Percentiles rank a stretch among this genome's conserved stretches.
phyloP scores from a whole-genome alignment of 805 yeast genomes.

The Nakazawaea molendinolei region DNA sequence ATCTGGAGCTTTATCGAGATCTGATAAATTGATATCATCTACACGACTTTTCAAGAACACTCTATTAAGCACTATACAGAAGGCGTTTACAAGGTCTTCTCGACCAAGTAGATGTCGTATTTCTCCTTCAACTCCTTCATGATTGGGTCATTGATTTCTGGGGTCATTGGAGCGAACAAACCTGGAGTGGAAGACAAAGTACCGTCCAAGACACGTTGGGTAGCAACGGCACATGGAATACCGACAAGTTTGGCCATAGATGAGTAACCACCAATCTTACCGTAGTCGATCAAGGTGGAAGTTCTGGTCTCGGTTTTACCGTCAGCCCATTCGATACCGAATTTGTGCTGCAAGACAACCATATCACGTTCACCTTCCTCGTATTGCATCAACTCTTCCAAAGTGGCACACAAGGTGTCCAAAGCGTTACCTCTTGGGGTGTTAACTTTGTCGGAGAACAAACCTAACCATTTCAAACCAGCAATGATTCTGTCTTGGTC shows the following conservation, averaged over 20 bases:
- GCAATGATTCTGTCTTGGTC: conserved; percentile 82
- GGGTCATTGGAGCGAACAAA: conserved; percentile 85
- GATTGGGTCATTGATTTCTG: conserved; percentile 85
- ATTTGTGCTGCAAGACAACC: conserved; percentile 94
- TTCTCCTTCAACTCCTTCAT: conserved; percentile 88
- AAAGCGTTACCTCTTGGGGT: conserved; percentile 91
- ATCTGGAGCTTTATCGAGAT: too few relatives aligned
- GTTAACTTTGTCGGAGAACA: conserved; percentile 69
- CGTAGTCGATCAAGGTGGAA: conserved; percentile 91
- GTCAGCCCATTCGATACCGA: conserved; percentile 94
- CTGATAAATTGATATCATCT: too few relatives aligned
- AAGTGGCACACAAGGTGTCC: conserved; percentile 94
- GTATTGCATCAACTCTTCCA: conserved; percentile 94
- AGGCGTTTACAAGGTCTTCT: conserved; percentile 65
- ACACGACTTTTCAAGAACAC: too few relatives aligned
- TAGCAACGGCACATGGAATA: conserved; percentile 96
- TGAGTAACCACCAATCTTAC: conserved; percentile 87
- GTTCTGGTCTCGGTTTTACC: conserved; percentile 90
- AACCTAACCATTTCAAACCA: conserved; percentile 92
- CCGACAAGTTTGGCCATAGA: conserved; percentile 99
- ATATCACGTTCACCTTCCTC: conserved; percentile 93
- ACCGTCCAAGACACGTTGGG: conserved; percentile 79
- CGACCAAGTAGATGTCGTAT: conserved; percentile 80
- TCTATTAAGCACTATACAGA: too few relatives aligned
- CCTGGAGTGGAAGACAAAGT: conserved; percentile 64